Evolutionary conservation across 2,329 filamentous ascomycete species (phyloP), one percentile per base, ranked within the genome.

Genomic region (Penicillium sp.): DNA sequence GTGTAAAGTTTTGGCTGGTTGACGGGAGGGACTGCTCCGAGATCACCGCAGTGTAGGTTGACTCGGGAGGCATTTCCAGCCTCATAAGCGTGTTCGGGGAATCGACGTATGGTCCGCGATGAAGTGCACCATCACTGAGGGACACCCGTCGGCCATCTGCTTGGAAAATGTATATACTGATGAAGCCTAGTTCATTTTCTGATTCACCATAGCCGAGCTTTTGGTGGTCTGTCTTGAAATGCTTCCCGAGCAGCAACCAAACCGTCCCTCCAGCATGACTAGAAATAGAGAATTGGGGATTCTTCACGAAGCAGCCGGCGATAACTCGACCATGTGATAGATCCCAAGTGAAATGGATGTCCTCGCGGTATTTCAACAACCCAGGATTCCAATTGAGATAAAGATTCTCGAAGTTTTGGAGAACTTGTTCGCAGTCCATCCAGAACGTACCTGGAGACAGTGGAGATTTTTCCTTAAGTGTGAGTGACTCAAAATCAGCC

Each of bases 331-430:
- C 59, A 36, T 61, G 67, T n/a, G 75, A 71, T n/a, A 87, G 70
- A 55, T 87, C 81, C 94, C 94, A 99, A 2, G 81, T 80, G 67
- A 97, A 96, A 73, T 99, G 94, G 52, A 92, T 85, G 65, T 99
- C 92, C 70, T 96, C 87, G 8, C 92, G 86, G 68, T 89, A 77
- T 1, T 78, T 78, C 73, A 99, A 99, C 0, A 96, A 78, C 0
- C 83, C 81, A 0, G 94, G 92, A 61, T 96, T 97, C 94, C 94
- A 99, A 74, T 97, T 99, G 51, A 99, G 79, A 71, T 97, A 99
- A 62, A 99, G 84, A 16, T 92, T 96, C 70, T 97, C 91, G 60
- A 97, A 99, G 68, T 96, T 87, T 66, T 96, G 91, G 34, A 90
- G 83, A 4, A 97, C 85, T 60, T 91, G 89, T 62, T 96, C 89